phyloP scores from a whole-genome alignment of 1,284 basidiomycete species.

The Peniophora sp. region DNA sequence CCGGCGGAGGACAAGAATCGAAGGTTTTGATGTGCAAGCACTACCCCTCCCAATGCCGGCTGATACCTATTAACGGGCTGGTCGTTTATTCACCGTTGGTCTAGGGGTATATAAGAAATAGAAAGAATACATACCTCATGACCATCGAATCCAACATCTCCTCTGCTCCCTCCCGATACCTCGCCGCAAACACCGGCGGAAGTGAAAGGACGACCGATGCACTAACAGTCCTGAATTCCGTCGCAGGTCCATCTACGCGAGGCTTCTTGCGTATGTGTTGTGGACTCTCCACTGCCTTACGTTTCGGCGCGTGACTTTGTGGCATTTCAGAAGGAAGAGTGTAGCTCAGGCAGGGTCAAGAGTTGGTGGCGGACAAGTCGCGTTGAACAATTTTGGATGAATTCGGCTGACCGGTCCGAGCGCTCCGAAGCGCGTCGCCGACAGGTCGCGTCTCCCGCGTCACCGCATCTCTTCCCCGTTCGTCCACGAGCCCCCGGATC shows the following conservation, averaged over 20 bases:
- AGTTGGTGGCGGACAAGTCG: not conserved
- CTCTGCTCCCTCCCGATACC: conserved; percentile 65
- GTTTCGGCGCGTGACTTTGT: conserved; percentile 3
- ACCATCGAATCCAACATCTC: conserved; percentile 91
- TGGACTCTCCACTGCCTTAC: conserved; percentile 3
- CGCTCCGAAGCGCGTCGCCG: not conserved
- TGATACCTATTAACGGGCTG: conserved; percentile 62
- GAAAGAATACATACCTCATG: conserved; percentile 67
- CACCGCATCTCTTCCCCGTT: not conserved
- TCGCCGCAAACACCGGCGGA: conserved; percentile 72
- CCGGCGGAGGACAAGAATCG: conserved; percentile 65
- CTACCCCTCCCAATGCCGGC: conserved; percentile 79
- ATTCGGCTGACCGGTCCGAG: too few species aligned
- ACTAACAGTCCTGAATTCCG: conserved; percentile 60
- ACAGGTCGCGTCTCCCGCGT: not conserved
- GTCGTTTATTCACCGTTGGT: conserved; percentile 8
- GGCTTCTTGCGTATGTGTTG: conserved; percentile 15
- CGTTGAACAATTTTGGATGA: not conserved
- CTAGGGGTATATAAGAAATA: not conserved
- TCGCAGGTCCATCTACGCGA: conserved; percentile 22
- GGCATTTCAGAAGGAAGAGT: conserved; percentile 16
- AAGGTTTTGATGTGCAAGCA: conserved; percentile 80
- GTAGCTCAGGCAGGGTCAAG: conserved; percentile 10
- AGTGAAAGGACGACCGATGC: conserved; percentile 72
- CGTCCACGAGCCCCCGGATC: not conserved